Evolutionary conservation across 2,329 filamentous ascomycete species (phyloP), one percentile per base, ranked within the genome.

Genomic region (Neopestalotiopsis sp.): DNA sequence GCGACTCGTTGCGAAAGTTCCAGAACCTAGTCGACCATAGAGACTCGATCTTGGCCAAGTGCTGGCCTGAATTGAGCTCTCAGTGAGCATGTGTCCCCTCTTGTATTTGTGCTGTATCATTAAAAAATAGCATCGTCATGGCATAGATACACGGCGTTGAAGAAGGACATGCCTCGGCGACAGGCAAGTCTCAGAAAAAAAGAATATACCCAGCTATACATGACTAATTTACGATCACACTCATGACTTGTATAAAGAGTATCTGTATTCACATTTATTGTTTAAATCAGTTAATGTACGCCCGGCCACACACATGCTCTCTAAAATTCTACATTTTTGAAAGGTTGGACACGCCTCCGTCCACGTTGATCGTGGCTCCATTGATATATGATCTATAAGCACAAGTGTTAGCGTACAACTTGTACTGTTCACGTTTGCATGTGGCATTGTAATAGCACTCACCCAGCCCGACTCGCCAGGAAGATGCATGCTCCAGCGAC

Each of bases 401-500:
- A 38, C 40, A 34, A 20, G 59, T 20, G 20, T 34, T 13, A 40
- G 59, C 45, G n/a, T 20, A 53, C 17, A 6, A 53, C 5, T 53
- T 53, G 9, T 53, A 7, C 24, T 59, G n/a, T 34, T 62, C 58
- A 61, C 58, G 13, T 62, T 5, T 17, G n/a, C 32, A n/a, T 17
- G 17, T 20, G 34, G 34, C 17, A 38, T 10, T 17, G 13, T 13
- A 42, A 32, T 3, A 34, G 32, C 17, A 76, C 80, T 78, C 71
- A 82, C 79, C 92, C 92, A 1, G 92, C 92, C 67, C 87, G 83
- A 74, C 90, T 92, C 53, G 86, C 85, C 76, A 94, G 79, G 79
- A 91, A 94, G 68, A 94, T 79, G 76, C 91, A 93, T 12, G 91
- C 86, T 0, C 92, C 92, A 0, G 91, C 91, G 4, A 93, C 89